A percentile compares a stretch with the other conserved stretches of the same genome.
Evolutionary conservation across 2,329 filamentous ascomycete species (phyloP).

Genomic region (Diaporthe ilicicola): DNA sequence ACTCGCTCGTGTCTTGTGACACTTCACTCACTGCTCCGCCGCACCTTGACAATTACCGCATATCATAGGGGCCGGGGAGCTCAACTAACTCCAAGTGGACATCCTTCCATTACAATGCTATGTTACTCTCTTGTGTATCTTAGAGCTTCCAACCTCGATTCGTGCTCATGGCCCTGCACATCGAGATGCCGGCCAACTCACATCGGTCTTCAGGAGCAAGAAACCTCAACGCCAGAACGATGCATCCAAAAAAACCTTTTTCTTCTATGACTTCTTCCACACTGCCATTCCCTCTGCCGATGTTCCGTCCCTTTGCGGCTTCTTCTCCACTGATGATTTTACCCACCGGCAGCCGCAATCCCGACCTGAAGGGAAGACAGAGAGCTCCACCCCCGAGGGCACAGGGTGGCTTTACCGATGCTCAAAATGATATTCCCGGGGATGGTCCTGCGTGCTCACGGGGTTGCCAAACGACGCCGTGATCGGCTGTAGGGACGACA

Average conservation of each 20-base stretch:
- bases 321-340: neutral
- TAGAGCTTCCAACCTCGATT: neutral
- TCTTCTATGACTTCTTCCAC: neutral
- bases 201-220: conserved; percentile 1
- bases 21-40: neutral
- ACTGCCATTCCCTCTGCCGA: neutral
- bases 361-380: neutral
- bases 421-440: conserved; percentile 8
- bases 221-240: conserved; percentile 11
- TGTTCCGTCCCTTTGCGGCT: neutral
- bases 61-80: neutral
- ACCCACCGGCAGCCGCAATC: too few species aligned
- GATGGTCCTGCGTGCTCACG: conserved; percentile 23
- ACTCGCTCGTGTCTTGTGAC: conserved; percentile 13
- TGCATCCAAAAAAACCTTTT: conserved; percentile 10
- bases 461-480: conserved; percentile 31
- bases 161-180: neutral
- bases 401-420: conserved; percentile 4
- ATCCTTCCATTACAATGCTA: conserved; percentile 22
- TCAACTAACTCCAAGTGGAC: neutral
- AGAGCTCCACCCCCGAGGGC: neutral
- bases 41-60: neutral
- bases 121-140: conserved; percentile 4
- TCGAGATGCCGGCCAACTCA: neutral
- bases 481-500: conserved; percentile 33